phyloP scores from a whole-genome alignment of 257 asterid species.

The Forsythia suspensa region DNA sequence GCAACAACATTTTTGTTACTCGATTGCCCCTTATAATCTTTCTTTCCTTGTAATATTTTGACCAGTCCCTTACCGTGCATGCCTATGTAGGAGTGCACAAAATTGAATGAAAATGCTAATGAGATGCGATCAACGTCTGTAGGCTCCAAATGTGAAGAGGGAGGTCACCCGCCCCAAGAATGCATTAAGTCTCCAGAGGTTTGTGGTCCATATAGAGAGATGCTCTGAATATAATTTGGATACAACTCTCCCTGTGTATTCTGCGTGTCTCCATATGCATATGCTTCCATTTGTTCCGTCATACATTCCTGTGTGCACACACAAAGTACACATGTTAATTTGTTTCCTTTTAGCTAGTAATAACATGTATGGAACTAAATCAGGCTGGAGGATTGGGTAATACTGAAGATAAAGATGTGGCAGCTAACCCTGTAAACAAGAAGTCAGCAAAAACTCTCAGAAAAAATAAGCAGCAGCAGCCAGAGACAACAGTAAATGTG shows the following conservation, averaged over 20 bases:
- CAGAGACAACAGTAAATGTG: not conserved
- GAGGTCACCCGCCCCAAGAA: slow-evolving; percentile 3
- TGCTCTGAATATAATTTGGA: not conserved
- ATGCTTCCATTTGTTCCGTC: not conserved
- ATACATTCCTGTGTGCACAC: not conserved
- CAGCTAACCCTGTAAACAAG: slow-evolving; percentile 13
- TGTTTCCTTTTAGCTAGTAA: not conserved
- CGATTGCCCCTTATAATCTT: not conserved
- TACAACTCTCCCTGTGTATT: not conserved
- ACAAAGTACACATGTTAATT: not conserved
- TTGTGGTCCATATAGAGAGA: slow-evolving; percentile 12
- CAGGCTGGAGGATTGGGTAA: slow-evolving; percentile 17
- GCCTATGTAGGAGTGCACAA: slow-evolving; percentile 34
- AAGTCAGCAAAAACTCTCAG: slow-evolving; percentile 10
- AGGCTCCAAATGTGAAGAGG: slow-evolving; percentile 27
- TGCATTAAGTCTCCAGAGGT: slow-evolving; percentile 21
- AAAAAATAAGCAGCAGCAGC: not conserved
- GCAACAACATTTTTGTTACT: slow-evolving; percentile 2
- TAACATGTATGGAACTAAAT: not conserved
- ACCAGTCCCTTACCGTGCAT: not conserved
- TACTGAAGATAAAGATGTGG: slow-evolving; percentile 2
- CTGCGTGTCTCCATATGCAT: not conserved
- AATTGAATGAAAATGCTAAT: not conserved
- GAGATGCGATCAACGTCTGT: not conserved
- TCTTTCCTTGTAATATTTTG: not conserved